Evolutionary conservation across 257 asterid genomes (phyloP).

Genomic region (Scutellaria baicalensis): DNA sequence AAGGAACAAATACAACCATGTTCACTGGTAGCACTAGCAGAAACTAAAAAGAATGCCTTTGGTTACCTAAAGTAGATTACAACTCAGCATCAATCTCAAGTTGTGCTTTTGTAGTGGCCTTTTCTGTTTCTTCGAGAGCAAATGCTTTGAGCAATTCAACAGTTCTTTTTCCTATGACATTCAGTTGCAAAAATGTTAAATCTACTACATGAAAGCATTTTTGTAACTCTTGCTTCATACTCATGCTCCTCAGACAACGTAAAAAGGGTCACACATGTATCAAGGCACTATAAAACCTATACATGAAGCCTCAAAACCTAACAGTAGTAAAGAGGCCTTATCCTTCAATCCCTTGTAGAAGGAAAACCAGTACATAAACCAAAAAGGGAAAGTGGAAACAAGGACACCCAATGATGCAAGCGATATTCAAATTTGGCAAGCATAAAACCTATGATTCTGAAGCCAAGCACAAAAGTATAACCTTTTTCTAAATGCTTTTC

Average conservation of each 20-base stretch:
- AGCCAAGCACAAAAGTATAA: too few relatives aligned
- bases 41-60: background rate
- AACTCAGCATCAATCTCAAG: conserved; percentile 46
- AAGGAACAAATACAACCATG: background rate
- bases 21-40: background rate
- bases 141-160: conserved; percentile 60
- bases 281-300: background rate
- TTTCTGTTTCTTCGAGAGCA: conserved; percentile 66
- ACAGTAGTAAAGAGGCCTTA: background rate
- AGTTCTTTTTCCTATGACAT: conserved; percentile 47
- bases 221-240: background rate
- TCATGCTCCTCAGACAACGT: background rate
- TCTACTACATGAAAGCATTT: background rate
- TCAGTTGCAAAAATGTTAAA: conserved; percentile 3
- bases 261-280: background rate
- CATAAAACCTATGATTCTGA: background rate
- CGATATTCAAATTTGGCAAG: background rate
- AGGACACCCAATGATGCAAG: background rate
- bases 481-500: too few relatives aligned
- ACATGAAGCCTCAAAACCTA: background rate
- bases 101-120: conserved; percentile 54
- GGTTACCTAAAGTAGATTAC: conserved; percentile 29
- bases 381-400: background rate
- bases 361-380: background rate
- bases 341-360: background rate